Evolutionary conservation across 2,329 filamentous ascomycete genomes (phyloP).

Genomic region (Fusarium temperatum): DNA sequence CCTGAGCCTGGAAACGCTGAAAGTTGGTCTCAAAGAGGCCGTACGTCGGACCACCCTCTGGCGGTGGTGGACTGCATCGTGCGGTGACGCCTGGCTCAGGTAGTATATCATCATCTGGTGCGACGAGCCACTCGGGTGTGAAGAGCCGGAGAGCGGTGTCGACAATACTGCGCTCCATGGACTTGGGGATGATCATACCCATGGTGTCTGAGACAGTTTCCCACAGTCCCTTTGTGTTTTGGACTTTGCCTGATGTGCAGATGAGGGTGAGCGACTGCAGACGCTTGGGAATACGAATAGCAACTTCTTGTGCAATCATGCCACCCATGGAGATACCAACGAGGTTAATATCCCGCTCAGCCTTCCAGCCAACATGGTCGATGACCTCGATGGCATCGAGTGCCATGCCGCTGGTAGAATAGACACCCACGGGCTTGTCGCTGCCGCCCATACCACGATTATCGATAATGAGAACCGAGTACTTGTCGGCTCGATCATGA

Average conservation of each 20-base stretch:
- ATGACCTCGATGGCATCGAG: constrained; percentile 76
- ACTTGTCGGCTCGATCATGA: constrained; percentile 72
- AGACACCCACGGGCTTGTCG: constrained; percentile 79
- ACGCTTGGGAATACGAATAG: constrained; percentile 59
- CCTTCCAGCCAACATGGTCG: constrained; percentile 74
- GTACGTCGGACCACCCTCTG: constrained; percentile 50
- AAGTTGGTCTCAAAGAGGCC: constrained; percentile 76
- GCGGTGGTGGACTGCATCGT: constrained; percentile 47
- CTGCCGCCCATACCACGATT: constrained; percentile 86
- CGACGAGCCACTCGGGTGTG: constrained; percentile 66
- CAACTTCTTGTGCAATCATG: constrained; percentile 90
- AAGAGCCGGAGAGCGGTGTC: constrained; percentile 75
- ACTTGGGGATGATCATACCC: constrained; percentile 73
- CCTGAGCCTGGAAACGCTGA: constrained; percentile 83
- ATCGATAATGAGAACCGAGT: constrained; percentile 80
- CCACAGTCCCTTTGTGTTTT: constrained; percentile 68
- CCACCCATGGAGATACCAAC: constrained; percentile 86
- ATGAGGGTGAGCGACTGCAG: constrained; percentile 67
- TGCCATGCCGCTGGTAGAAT: constrained; percentile 88
- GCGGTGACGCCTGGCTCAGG: constrained; percentile 57
- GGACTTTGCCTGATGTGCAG: constrained; percentile 68
- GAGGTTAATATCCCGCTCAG: constrained; percentile 66
- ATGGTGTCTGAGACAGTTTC: constrained; percentile 70
- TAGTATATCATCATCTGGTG: constrained; percentile 66
- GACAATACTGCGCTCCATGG: constrained; percentile 71